Conservation (phyloP, 2,329 filamentous ascomycete species). For the Colletotrichum tropicale region DNA sequence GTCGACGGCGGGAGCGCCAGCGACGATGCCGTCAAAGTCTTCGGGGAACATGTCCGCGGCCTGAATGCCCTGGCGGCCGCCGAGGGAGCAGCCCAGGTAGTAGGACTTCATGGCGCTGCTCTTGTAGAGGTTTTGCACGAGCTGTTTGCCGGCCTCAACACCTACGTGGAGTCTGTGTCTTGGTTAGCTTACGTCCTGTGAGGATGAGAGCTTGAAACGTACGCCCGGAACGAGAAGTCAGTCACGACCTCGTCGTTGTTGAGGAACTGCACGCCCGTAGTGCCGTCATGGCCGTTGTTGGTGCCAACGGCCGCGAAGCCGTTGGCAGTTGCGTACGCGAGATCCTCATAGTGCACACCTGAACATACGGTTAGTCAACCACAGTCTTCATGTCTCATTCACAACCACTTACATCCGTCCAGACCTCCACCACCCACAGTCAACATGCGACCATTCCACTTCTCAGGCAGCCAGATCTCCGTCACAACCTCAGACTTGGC, state of each 20-base stretch:
- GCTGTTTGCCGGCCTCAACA: conserved; percentile 49
- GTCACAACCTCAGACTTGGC: conserved; percentile 44
- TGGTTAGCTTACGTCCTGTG: not conserved
- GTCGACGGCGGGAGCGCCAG: conserved; percentile 49
- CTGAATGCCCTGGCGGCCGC: conserved; percentile 58
- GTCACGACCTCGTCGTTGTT: conserved; percentile 38
- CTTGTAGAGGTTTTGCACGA: conserved; percentile 53
- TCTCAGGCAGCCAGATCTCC: conserved; percentile 52
- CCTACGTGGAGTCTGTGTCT: conserved; percentile 46
- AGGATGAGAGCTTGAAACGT: not conserved
- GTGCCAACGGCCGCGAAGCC: conserved; percentile 53
- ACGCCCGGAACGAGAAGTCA: conserved; percentile 40
- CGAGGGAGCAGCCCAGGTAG: conserved; percentile 57
- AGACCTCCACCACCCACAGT: conserved; percentile 54
- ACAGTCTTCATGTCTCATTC: not conserved
- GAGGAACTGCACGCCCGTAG: conserved; percentile 32
- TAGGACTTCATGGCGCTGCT: conserved; percentile 43
- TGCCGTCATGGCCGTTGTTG: conserved; percentile 57
- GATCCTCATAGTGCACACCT: conserved; percentile 48
- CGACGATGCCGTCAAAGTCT: conserved; percentile 60
- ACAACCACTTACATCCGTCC: conserved; percentile 40
- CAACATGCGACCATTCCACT: conserved; percentile 50
- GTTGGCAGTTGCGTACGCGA: conserved; percentile 45
- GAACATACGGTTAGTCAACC: not conserved
- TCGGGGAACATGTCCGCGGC: conserved; percentile 42